These are phyloP conservation scores for Chrysanthemum seticuspe DNA, from an alignment of 129 eudicot species.

Conservation along the genomic window DNA sequence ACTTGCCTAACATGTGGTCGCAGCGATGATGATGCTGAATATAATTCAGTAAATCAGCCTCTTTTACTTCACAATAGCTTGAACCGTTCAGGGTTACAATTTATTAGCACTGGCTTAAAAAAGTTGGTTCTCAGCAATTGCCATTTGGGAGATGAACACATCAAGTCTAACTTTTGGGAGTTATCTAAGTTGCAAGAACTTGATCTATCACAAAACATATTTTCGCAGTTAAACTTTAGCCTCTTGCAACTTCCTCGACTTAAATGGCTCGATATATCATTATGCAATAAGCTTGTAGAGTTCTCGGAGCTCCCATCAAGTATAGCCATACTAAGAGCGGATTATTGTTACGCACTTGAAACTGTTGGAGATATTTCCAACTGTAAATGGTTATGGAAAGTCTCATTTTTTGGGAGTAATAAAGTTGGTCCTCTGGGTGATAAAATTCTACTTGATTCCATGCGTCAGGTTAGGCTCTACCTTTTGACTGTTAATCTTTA, in stretches of 20 bases:
- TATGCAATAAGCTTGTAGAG: background rate
- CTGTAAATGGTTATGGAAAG: slow-evolving; percentile 28
- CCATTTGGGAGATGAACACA: slow-evolving; percentile 23
- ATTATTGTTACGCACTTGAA: slow-evolving; percentile 10
- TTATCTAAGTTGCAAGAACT: slow-evolving; percentile 18
- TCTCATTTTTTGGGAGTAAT: slow-evolving; percentile 9
- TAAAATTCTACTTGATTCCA: background rate
- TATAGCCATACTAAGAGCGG: slow-evolving; percentile 19
- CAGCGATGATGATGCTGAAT: background rate
- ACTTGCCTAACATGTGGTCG: slow-evolving; percentile 1
- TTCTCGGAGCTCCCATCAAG: slow-evolving; percentile 5
- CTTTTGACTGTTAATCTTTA: slow-evolving; percentile 4
- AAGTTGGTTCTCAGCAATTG: slow-evolving; percentile 13
- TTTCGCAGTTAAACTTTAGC: slow-evolving; percentile 7
- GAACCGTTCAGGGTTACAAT: background rate
- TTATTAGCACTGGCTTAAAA: background rate
- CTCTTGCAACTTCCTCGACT: slow-evolving; percentile 8
- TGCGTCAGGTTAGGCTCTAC: slow-evolving; percentile 17
- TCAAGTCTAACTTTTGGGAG: slow-evolving; percentile 2
- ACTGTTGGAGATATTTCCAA: slow-evolving; percentile 17
- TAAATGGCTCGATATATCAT: slow-evolving; percentile 17
- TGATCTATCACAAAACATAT: background rate
- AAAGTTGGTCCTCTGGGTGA: slow-evolving; percentile 5
- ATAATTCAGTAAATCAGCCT: background rate
- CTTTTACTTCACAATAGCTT: background rate